phyloP scores from a whole-genome alignment of 257 asterid species.

The Fraxinus quadrangulata region DNA sequence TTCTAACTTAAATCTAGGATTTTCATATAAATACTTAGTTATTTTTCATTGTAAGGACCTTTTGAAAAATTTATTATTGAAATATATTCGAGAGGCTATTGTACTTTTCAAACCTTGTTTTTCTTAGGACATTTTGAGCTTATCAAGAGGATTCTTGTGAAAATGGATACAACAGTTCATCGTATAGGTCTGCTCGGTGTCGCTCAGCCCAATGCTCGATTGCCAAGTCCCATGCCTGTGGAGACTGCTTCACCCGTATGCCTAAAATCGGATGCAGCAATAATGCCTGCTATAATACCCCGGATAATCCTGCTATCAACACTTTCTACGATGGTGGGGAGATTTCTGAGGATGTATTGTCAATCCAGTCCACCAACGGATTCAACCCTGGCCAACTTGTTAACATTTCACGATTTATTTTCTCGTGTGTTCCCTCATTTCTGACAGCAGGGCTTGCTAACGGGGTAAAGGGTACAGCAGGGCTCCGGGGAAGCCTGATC shows the following conservation, averaged over 20 bases:
- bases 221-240: constrained; percentile 37
- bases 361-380: constrained; percentile 44
- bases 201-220: constrained; percentile 42
- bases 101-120: too few relatives aligned
- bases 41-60: too few relatives aligned
- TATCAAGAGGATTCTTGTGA: constrained; percentile 18
- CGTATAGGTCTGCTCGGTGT: constrained; percentile 51
- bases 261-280: constrained; percentile 56
- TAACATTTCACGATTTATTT: constrained; percentile 22
- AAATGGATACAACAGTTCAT: constrained; percentile 32
- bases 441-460: constrained; percentile 35
- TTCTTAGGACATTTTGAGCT: too few relatives aligned
- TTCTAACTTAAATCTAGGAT: too few relatives aligned
- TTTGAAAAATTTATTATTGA: too few relatives aligned
- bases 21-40: too few relatives aligned
- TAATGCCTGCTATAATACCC: constrained; percentile 40
- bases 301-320: constrained; percentile 19
- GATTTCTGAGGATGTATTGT: constrained; percentile 40
- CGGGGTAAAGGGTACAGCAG: constrained; percentile 46
- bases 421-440: constrained; percentile 36
- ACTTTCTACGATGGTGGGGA: constrained; percentile 31
- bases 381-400: constrained; percentile 36
- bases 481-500: constrained; percentile 44
- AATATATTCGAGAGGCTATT: too few relatives aligned
- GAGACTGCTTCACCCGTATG: constrained; percentile 29